Evolutionary conservation across 2,329 filamentous ascomycete genomes (phyloP).

Genomic region (Corinectria fuckeliana): DNA sequence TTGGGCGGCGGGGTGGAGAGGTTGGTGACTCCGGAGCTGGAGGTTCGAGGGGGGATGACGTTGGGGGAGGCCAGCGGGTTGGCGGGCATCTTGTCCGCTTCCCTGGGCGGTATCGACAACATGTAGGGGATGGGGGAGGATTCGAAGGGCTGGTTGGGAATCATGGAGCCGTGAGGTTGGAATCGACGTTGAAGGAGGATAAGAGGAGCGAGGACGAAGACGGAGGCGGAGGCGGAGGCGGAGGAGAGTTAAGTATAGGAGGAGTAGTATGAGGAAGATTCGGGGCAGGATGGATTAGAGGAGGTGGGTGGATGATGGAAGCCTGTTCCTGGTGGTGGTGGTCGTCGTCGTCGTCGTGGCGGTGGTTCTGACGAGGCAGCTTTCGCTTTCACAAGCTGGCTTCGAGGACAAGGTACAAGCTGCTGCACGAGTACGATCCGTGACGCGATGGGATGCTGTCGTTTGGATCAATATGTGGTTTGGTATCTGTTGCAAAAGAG

Average conservation of each 20-base stretch:
- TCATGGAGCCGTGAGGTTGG: constrained; percentile 23
- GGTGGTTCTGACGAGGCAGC: constrained; percentile 12
- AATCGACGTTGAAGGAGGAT: background rate
- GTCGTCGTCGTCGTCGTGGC: background rate
- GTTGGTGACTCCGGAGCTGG: constrained; percentile 49
- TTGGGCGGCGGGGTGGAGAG: constrained; percentile 41
- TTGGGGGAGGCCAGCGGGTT: constrained; percentile 56
- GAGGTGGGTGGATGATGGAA: constrained; percentile 1
- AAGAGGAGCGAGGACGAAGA: background rate
- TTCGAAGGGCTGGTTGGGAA: constrained; percentile 28
- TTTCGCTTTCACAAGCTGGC: constrained; percentile 15
- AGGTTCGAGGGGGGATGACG: constrained; percentile 75
- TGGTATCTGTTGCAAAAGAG: background rate
- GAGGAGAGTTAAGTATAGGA: background rate
- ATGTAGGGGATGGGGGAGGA: constrained; percentile 30
- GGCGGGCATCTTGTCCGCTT: constrained; percentile 34
- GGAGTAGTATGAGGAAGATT: background rate
- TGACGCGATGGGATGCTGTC: background rate
- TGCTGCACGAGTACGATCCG: background rate
- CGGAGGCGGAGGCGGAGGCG: background rate
- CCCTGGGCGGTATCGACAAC: constrained; percentile 33
- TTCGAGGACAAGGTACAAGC: constrained; percentile 5
- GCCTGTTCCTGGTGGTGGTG: constrained; percentile 9
- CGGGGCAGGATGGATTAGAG: background rate
- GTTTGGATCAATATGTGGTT: background rate